phyloP scores from a whole-genome alignment of 331 rosid genomes.

The Malus hybrid region DNA sequence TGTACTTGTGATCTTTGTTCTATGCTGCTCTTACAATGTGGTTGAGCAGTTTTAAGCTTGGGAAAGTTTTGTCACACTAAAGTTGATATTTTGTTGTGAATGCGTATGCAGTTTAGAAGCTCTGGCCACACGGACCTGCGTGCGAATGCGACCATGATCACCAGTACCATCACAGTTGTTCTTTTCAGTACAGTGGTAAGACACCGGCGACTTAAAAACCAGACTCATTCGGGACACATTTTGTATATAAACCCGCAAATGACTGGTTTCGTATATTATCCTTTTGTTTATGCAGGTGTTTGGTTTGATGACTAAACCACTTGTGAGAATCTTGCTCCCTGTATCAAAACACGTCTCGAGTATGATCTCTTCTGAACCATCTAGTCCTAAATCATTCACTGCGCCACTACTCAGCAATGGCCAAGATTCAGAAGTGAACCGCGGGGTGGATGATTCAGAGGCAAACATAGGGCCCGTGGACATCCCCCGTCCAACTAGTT shows the following conservation, averaged over 20 bases:
- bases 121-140: conserved; percentile 65
- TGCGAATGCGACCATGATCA: conserved; percentile 82
- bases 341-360: conserved; percentile 33
- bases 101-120: conserved; percentile 63
- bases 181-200: conserved; percentile 98
- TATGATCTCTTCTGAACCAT: conserved; percentile 50
- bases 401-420: conserved; percentile 57
- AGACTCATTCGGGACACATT: neutral
- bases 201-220: neutral
- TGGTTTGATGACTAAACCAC: conserved; percentile 90
- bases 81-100: neutral
- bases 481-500: conserved; percentile 31
- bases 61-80: neutral
- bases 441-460: conserved; percentile 14
- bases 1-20: neutral
- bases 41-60: neutral
- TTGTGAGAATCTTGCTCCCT: conserved; percentile 77
- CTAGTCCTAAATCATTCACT: conserved; percentile 57
- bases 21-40: no score
- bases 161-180: conserved; percentile 89
- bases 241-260: neutral
- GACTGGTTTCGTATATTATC: neutral
- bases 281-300: conserved; percentile 49
- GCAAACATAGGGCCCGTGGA: conserved; percentile 17
- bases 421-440: conserved; percentile 8